Evolutionary conservation across 495 filamentous ascomycete species (phyloP).

Genomic region (Staphylotrichum longicolle): DNA sequence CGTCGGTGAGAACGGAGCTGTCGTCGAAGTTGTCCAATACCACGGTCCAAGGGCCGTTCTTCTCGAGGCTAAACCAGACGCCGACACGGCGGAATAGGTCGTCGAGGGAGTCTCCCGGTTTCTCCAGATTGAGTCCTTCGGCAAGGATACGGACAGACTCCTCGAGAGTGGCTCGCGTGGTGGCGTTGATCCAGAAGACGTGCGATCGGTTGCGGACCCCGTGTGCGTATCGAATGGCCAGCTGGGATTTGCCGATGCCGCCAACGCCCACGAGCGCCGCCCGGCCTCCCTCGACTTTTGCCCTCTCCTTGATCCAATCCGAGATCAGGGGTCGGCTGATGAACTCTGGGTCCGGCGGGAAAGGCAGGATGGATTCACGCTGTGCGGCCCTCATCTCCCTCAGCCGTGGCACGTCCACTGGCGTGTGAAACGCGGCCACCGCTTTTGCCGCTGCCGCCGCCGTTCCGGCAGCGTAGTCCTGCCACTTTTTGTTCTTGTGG

Average conservation of each 20-base stretch:
- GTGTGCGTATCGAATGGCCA: constrained; percentile 40
- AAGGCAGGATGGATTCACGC: background rate
- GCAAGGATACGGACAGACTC: constrained; percentile 35
- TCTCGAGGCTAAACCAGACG: constrained; percentile 18
- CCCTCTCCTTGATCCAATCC: constrained; percentile 4
- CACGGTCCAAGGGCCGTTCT: constrained; percentile 40
- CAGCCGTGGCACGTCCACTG: background rate
- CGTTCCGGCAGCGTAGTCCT: constrained; percentile 41
- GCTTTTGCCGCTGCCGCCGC: constrained; percentile 34
- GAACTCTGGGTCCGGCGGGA: constrained; percentile 15
- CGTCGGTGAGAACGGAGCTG: constrained; percentile 25
- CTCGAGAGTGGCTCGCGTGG: constrained; percentile 40
- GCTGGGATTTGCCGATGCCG: constrained; percentile 32
- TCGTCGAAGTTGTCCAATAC: constrained; percentile 46
- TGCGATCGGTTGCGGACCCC: constrained; percentile 30
- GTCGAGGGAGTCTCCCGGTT: background rate
- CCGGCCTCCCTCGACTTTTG: background rate
- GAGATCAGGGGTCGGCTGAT: constrained; percentile 6
- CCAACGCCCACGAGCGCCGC: constrained; percentile 28
- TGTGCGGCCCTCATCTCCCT: background rate
- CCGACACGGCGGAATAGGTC: background rate
- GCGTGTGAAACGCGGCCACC: constrained; percentile 7
- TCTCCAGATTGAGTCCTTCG: background rate
- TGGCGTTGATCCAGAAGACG: constrained; percentile 53
- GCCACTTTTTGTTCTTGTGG: constrained; percentile 48